Conservation (phyloP, 768 basidiomycete species). For the Glaciozyma martinii region DNA sequence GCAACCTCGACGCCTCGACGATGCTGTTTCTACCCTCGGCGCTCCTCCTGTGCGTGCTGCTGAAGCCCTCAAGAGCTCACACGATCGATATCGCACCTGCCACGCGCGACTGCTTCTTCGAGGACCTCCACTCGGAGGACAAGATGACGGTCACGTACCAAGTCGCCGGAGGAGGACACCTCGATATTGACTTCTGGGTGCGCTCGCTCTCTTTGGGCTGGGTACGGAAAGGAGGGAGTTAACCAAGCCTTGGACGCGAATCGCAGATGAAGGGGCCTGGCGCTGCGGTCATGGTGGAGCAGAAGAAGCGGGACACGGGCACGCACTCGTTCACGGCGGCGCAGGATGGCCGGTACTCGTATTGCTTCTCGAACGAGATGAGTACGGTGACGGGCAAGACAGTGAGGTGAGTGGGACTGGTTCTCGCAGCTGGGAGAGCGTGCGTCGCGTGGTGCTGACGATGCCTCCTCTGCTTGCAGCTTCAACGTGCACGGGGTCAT, state of each 20-base stretch:
- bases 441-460: background rate
- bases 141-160: slow-evolving; percentile 99
- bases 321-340: slow-evolving; percentile 77
- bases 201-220: background rate
- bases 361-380: slow-evolving; percentile 99
- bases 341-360: slow-evolving; percentile 77
- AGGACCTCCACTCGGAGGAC: slow-evolving; percentile 83
- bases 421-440: background rate
- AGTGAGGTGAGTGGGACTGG: slow-evolving; percentile 61
- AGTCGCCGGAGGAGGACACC: slow-evolving; percentile 90
- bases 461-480: slow-evolving; percentile 42
- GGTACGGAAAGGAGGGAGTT: background rate
- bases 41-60: background rate
- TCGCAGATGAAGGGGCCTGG: slow-evolving; percentile 71
- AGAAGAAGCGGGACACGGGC: slow-evolving; percentile 79
- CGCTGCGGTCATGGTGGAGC: slow-evolving; percentile 59
- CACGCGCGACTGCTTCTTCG: slow-evolving; percentile 90
- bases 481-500: slow-evolving; percentile 98
- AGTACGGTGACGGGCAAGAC: slow-evolving; percentile 90
- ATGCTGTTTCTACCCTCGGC: background rate
- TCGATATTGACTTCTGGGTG: slow-evolving; percentile 98
- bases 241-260: background rate
- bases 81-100: slow-evolving; percentile 54
- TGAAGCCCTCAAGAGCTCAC: slow-evolving; percentile 32
- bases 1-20: no score